Conservation (phyloP, 305 asterid genomes). For the Withania somnifera region DNA sequence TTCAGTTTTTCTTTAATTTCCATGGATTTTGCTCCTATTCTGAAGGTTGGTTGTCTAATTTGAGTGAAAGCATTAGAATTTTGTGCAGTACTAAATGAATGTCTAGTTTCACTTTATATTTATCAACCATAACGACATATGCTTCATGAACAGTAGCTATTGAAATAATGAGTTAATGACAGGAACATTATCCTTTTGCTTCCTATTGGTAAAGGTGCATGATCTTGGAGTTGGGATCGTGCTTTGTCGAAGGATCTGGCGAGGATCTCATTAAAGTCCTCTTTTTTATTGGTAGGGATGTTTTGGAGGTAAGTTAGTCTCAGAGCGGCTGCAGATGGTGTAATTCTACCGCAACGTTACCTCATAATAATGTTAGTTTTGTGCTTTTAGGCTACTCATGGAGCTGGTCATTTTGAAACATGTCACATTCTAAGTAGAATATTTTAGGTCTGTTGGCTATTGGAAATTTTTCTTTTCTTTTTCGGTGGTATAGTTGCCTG, state of each 20-base stretch:
- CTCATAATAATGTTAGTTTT: neutral
- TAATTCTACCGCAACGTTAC: neutral
- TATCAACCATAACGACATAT: neutral
- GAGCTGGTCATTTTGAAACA: conserved; percentile 50
- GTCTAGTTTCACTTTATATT: neutral
- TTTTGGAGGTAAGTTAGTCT: conserved; percentile 56
- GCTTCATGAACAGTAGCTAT: neutral
- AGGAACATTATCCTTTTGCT: conserved; percentile 7
- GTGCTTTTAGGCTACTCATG: conserved; percentile 43
- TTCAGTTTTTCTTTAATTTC: neutral
- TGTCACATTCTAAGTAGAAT: conserved; percentile 60
- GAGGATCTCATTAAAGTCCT: conserved; percentile 51
- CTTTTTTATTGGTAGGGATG: conserved; percentile 41
- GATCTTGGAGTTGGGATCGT: conserved; percentile 66
- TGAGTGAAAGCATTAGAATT: neutral
- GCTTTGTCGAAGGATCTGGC: conserved; percentile 59
- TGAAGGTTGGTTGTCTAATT: too few relatives aligned
- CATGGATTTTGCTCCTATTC: neutral
- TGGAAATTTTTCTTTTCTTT: neutral
- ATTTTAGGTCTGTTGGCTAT: conserved; percentile 45
- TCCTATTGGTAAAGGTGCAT: conserved; percentile 35
- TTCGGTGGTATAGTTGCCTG: neutral
- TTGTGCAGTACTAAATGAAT: neutral
- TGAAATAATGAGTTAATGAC: conserved; percentile 13
- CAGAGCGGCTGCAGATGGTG: neutral